These are phyloP conservation scores for Stephanodiscus triporus DNA, from an alignment of 108 stramenopile genomes.

Conservation along the genomic window DNA sequence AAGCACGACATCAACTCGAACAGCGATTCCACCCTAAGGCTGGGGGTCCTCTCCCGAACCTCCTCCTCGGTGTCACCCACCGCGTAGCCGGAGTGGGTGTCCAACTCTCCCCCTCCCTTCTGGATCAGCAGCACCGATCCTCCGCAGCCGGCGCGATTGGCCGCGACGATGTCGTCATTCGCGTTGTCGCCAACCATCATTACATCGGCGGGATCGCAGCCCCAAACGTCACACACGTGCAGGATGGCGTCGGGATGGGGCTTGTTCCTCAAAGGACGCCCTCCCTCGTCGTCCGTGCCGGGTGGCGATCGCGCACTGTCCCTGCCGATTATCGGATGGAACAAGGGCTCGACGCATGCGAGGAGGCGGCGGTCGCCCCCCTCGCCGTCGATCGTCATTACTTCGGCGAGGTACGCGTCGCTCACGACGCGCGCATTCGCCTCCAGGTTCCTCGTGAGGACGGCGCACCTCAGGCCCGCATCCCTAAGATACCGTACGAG, in stretches of 20 bases:
- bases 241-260: slow-evolving; percentile 46
- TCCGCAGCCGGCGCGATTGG: slow-evolving; percentile 51
- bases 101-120: slow-evolving; percentile 9
- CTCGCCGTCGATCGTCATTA: slow-evolving; percentile 13
- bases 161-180: slow-evolving; percentile 46
- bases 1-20: slow-evolving; percentile 27
- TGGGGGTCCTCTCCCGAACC: slow-evolving; percentile 28
- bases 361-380: not conserved
- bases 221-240: slow-evolving; percentile 47
- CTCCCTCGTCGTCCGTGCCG: not conserved
- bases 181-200: slow-evolving; percentile 53
- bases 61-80: slow-evolving; percentile 27
- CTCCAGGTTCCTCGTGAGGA: slow-evolving; percentile 47
- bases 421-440: slow-evolving; percentile 27
- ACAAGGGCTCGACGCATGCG: slow-evolving; percentile 6
- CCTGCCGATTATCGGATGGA: slow-evolving; percentile 42
- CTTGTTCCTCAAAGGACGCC: slow-evolving; percentile 25
- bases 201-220: slow-evolving; percentile 32
- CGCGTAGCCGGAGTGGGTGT: slow-evolving; percentile 32
- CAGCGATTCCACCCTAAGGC: slow-evolving; percentile 20
- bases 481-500: slow-evolving; percentile 28
- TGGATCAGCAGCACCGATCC: slow-evolving; percentile 38
- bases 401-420: slow-evolving; percentile 21
- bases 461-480: slow-evolving; percentile 24
- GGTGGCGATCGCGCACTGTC: slow-evolving; percentile 15